Conservation (phyloP, 2,329 filamentous ascomycete species). For the Stagonosporopsis cucurbitacearum region DNA sequence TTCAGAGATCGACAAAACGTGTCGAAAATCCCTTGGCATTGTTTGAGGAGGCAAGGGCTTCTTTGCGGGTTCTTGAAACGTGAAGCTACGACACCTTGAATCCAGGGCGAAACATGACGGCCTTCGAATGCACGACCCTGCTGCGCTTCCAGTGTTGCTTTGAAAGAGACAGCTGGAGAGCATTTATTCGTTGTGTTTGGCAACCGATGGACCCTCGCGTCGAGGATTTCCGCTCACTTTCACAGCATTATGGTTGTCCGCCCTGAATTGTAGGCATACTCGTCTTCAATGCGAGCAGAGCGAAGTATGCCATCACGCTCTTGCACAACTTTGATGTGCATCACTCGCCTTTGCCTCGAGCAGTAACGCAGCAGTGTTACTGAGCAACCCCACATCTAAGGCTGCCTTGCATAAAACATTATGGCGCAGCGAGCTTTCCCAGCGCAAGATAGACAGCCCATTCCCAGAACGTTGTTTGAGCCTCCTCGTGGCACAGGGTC, state of each 20-base stretch:
- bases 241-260: not conserved
- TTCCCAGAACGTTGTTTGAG: constrained; percentile 4
- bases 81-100: constrained; percentile 12
- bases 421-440: not conserved
- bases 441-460: not conserved
- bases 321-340: no score
- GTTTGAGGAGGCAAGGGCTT: constrained; percentile 8
- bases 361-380: not conserved
- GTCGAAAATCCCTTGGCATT: not conserved
- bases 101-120: constrained; percentile 31
- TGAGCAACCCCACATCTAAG: not conserved
- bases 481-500: constrained; percentile 14
- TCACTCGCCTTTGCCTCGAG: not conserved
- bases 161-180: constrained; percentile 5
- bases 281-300: not conserved
- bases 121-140: constrained; percentile 18
- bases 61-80: constrained; percentile 28
- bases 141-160: constrained; percentile 6
- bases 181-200: not conserved
- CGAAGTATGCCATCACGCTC: not conserved
- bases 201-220: not conserved
- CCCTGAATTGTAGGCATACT: not conserved
- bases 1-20: constrained; percentile 15
- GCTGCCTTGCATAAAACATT: not conserved
- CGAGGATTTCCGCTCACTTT: not conserved